Percentiles rank a stretch among this genome's conserved stretches.
phyloP scores from a whole-genome alignment of 2,329 filamentous ascomycete genomes.

The Huntiella moniliformis region DNA sequence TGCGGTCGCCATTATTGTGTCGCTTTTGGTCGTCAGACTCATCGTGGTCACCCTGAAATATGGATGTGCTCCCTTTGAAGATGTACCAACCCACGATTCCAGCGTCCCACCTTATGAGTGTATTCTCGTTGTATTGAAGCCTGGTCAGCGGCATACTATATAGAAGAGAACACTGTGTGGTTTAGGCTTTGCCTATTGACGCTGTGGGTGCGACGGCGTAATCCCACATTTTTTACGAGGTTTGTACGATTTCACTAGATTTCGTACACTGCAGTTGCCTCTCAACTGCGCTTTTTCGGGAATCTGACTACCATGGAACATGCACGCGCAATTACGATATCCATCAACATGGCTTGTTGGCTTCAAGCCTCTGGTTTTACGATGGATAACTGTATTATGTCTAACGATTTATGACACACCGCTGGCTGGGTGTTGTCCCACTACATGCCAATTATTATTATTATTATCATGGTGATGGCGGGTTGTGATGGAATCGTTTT shows the following conservation, averaged over 20 bases:
- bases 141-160: conserved; percentile 10
- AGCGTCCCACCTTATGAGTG: neutral
- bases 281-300: too few relatives aligned
- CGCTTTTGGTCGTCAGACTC: conserved; percentile 1
- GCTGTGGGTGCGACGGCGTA: conserved; percentile 1
- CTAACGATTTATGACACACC: neutral
- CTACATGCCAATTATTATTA: neutral
- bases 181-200: neutral
- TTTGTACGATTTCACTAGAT: neutral
- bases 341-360: too few relatives aligned
- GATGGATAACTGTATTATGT: too few relatives aligned
- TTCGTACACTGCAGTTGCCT: too few relatives aligned
- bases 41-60: conserved; percentile 2
- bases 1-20: neutral
- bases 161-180: conserved; percentile 6
- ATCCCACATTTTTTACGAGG: neutral
- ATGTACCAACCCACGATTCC: neutral
- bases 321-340: too few relatives aligned
- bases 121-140: conserved; percentile 4
- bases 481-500: neutral
- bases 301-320: too few relatives aligned
- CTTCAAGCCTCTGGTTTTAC: too few relatives aligned
- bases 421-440: conserved; percentile 5
- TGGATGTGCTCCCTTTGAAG: neutral
- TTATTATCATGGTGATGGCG: conserved; percentile 4